Percentiles rank a stretch among this genome's conserved stretches.
Evolutionary conservation across 202 grass and related monocot genomes (phyloP).

Genomic region (Saccharum hybrid): DNA sequence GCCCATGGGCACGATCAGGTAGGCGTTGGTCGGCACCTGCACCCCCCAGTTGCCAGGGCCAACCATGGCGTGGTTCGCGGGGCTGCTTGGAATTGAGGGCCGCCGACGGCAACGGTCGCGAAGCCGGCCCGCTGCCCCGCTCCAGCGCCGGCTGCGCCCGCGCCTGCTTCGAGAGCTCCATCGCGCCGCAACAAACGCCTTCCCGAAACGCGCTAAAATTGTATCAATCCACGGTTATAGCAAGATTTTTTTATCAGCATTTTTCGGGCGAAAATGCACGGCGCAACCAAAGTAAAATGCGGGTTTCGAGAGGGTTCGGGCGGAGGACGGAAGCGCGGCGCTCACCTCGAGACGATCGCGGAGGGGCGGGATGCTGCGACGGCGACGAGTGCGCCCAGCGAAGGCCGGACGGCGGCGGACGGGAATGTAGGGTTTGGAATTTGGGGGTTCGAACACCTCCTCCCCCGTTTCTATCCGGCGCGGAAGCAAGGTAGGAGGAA

Average conservation of each 20-base stretch:
- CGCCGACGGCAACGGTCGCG: conserved; percentile 23
- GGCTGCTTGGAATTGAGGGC: conserved; percentile 33
- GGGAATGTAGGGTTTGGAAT: not conserved
- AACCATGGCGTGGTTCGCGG: conserved; percentile 13
- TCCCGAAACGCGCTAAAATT: not conserved
- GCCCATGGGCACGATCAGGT: conserved; percentile 52
- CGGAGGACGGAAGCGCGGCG: not conserved
- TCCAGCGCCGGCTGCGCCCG: not conserved
- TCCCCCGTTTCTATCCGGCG: not conserved
- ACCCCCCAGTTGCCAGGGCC: conserved; percentile 31
- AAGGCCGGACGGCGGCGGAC: not conserved
- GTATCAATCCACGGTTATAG: not conserved
- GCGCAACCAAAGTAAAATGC: not conserved
- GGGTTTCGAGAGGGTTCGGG: conserved; percentile 19
- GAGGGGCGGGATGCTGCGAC: not conserved
- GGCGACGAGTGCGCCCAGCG: not conserved
- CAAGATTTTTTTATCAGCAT: not conserved
- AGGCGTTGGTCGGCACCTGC: conserved; percentile 29
- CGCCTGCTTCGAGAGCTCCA: conserved; percentile 60
- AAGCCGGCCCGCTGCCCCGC: conserved; percentile 16
- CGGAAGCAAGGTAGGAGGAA: not conserved
- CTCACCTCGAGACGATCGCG: not conserved
- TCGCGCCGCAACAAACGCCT: conserved; percentile 16
- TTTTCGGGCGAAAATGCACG: not conserved
- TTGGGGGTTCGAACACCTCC: not conserved